Percentiles rank a stretch among this genome's conserved stretches.
Conservation (phyloP, 2,329 filamentous ascomycete genomes). For the Apiospora phragmitis region DNA sequence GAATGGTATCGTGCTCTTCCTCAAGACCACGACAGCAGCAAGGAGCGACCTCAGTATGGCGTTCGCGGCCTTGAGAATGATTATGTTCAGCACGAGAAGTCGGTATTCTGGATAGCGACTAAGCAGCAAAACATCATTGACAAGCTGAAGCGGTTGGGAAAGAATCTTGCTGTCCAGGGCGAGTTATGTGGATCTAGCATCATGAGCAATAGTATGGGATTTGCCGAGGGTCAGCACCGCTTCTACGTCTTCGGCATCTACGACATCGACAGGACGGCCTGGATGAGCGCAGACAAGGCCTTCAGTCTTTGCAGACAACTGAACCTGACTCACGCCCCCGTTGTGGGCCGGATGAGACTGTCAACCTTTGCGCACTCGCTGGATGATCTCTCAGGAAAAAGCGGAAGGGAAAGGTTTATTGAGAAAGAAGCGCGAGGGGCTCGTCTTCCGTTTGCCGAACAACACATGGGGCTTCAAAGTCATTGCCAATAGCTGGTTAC, state of each 20-base stretch:
- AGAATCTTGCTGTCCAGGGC: constrained; percentile 30
- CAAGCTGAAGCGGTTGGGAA: constrained; percentile 19
- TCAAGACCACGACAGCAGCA: constrained; percentile 4
- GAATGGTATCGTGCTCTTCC: constrained; percentile 22
- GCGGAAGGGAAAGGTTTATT: constrained; percentile 26
- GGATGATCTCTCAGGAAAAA: constrained; percentile 25
- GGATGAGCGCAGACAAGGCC: constrained; percentile 5
- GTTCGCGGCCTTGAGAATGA: constrained; percentile 23
- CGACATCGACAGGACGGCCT: constrained; percentile 14
- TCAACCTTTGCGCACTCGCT: constrained; percentile 15
- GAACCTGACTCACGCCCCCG: constrained; percentile 19
- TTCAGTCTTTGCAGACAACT: constrained; percentile 14
- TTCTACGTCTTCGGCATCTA: constrained; percentile 26
- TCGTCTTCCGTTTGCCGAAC: constrained; percentile 29
- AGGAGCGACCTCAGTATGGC: constrained; percentile 18
- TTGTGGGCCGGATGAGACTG: constrained; percentile 13
- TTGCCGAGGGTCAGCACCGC: constrained; percentile 20
- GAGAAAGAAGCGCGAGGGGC: constrained; percentile 28
- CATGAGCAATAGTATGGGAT: constrained; percentile 28
- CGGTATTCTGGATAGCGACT: constrained; percentile 26
- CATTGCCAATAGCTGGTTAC: constrained; percentile 32
- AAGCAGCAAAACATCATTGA: constrained; percentile 22
- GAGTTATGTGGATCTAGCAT: constrained; percentile 30
- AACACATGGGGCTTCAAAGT: constrained; percentile 27
- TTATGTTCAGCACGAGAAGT: constrained; percentile 18